A percentile compares a stretch with the other conserved stretches of the same genome.
Evolutionary conservation across 306 rosid species (phyloP).

Genomic region (Lupinus albus): DNA sequence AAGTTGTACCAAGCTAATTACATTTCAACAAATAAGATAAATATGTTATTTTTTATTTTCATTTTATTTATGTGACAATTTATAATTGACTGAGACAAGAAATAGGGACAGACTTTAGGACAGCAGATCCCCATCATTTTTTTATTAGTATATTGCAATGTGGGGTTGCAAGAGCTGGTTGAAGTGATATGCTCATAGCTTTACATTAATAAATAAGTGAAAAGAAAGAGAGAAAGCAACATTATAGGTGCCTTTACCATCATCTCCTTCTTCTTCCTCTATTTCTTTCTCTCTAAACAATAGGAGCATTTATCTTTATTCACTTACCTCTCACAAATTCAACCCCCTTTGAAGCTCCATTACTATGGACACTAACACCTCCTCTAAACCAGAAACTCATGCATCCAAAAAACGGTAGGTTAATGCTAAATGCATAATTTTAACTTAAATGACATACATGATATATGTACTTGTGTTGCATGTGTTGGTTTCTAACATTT

Average conservation of each 20-base stretch:
- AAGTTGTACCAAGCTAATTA: too few species aligned
- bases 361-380: constrained; percentile 44
- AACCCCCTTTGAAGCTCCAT: constrained; percentile 9
- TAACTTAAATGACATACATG: not conserved
- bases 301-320: constrained; percentile 38
- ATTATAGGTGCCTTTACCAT: constrained; percentile 37
- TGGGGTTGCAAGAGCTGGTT: constrained; percentile 43
- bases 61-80: too few species aligned
- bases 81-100: too few species aligned
- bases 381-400: constrained; percentile 43
- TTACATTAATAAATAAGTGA: constrained; percentile 53
- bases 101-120: too few species aligned
- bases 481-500: not conserved
- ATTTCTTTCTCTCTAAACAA: constrained; percentile 43
- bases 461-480: not conserved
- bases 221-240: constrained; percentile 46
- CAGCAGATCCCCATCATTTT: too few species aligned
- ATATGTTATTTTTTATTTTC: too few species aligned
- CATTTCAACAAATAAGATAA: too few species aligned
- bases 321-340: not conserved
- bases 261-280: constrained; percentile 6
- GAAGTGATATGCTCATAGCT: constrained; percentile 30
- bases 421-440: not conserved
- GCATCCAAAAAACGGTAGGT: constrained; percentile 52
- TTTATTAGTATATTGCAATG: constrained; percentile 28